A percentile compares a stretch with the other conserved stretches of the same genome.
Conservation (phyloP, 2,329 filamentous ascomycete species). For the Alternaria sp. region DNA sequence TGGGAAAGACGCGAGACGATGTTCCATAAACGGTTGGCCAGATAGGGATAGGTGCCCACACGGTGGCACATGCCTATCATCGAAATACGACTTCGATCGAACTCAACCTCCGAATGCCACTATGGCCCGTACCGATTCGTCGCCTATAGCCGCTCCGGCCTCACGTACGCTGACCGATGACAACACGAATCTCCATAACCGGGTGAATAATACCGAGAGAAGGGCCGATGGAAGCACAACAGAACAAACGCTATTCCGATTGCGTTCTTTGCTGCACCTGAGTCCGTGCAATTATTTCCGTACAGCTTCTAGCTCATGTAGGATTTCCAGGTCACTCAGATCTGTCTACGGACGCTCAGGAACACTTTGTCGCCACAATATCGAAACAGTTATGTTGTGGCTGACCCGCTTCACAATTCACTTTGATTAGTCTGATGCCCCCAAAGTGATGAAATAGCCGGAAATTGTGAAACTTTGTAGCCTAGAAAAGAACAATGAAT, state of each 20-base stretch:
- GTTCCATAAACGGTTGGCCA: neutral
- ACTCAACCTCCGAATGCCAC: neutral
- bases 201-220: neutral
- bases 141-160: neutral
- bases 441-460: neutral
- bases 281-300: too few relatives aligned
- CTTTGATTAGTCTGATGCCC: neutral
- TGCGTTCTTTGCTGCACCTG: neutral
- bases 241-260: neutral
- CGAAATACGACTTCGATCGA: slow-evolving; percentile 1
- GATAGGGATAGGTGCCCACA: neutral
- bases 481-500: neutral
- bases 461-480: neutral
- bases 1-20: neutral
- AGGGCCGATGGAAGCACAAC: neutral
- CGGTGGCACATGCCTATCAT: neutral
- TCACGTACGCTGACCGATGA: neutral
- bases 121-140: neutral
- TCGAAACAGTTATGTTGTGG: neutral
- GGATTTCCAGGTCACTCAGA: too few relatives aligned
- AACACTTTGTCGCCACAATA: neutral
- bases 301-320: neutral
- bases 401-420: neutral
- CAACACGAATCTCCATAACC: neutral
- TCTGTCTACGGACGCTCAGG: neutral